These are phyloP conservation scores for Metschnikowia noctiluminum DNA, from an alignment of 805 yeast genomes.

Conservation along the genomic window DNA sequence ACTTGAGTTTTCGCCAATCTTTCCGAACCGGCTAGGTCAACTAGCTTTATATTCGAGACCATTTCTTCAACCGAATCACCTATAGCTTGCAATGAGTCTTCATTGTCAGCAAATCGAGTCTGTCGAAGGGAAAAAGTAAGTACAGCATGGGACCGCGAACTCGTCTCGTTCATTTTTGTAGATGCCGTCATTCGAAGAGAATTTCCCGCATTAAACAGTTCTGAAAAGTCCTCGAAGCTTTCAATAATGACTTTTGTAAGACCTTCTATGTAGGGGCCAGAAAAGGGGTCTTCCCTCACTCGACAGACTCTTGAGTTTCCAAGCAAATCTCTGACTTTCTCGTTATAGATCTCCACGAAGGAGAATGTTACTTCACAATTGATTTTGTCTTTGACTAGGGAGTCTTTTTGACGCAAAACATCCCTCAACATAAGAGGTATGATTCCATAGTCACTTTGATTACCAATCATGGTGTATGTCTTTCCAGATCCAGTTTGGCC, in stretches of 20 bases:
- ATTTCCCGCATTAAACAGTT: slow-evolving; percentile 50
- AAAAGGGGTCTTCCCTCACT: slow-evolving; percentile 63
- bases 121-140: slow-evolving; percentile 62
- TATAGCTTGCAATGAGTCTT: slow-evolving; percentile 14
- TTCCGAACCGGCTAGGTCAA: slow-evolving; percentile 84
- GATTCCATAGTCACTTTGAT: slow-evolving; percentile 32
- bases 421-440: slow-evolving; percentile 47
- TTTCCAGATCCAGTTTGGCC: slow-evolving; percentile 45
- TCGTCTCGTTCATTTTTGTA: slow-evolving; percentile 67
- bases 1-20: slow-evolving; percentile 62
- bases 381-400: slow-evolving; percentile 34
- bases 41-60: slow-evolving; percentile 61
- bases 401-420: slow-evolving; percentile 44
- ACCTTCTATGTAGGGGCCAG: slow-evolving; percentile 73
- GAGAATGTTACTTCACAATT: slow-evolving; percentile 47
- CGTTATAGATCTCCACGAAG: slow-evolving; percentile 76
- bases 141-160: slow-evolving; percentile 82
- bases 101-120: slow-evolving; percentile 38
- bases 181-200: slow-evolving; percentile 62
- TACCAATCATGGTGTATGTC: slow-evolving; percentile 44
- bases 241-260: slow-evolving; percentile 50
- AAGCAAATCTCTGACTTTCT: slow-evolving; percentile 66
- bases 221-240: slow-evolving; percentile 47
- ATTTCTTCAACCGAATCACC: slow-evolving; percentile 46
- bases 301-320: slow-evolving; percentile 32